These are phyloP conservation scores for Dioscorea cayenensis DNA, from an alignment of 116 monocot genomes.

Conservation along the genomic window DNA sequence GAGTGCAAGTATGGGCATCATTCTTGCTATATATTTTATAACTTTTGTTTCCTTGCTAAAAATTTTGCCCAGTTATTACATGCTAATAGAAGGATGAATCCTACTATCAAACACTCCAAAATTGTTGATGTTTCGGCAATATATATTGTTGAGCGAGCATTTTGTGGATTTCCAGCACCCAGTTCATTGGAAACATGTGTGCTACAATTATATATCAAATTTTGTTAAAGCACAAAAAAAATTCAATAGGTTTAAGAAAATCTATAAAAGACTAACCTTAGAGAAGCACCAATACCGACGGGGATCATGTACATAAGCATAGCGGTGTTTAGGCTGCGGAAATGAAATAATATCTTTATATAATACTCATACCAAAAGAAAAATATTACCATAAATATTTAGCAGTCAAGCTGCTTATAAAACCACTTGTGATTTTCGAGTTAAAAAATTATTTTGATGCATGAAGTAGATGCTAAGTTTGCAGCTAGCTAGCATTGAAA, in stretches of 20 bases:
- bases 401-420: too few relatives aligned
- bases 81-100: conserved; percentile 1
- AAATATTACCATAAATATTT: too few relatives aligned
- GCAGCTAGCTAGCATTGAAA: too few relatives aligned
- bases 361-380: too few relatives aligned
- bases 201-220: not conserved
- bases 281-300: not conserved
- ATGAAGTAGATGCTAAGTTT: too few relatives aligned
- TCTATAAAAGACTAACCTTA: not conserved
- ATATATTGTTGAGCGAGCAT: conserved; percentile 22
- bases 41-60: conserved; percentile 36
- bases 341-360: not conserved
- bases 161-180: conserved; percentile 25
- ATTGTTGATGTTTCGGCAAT: conserved; percentile 15
- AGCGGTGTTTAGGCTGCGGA: not conserved
- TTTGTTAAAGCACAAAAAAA: not conserved
- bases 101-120: conserved; percentile 13
- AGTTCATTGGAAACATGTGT: conserved; percentile 1
- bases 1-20: conserved; percentile 20
- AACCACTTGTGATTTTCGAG: too few relatives aligned
- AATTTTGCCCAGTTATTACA: conserved; percentile 31
- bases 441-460: too few relatives aligned
- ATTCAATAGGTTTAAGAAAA: not conserved
- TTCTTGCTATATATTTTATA: conserved; percentile 17
- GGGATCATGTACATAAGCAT: not conserved